Percentiles rank a stretch among this genome's conserved stretches.
Conservation (phyloP, 2,329 filamentous ascomycete species). For the Aureobasidium sp. region DNA sequence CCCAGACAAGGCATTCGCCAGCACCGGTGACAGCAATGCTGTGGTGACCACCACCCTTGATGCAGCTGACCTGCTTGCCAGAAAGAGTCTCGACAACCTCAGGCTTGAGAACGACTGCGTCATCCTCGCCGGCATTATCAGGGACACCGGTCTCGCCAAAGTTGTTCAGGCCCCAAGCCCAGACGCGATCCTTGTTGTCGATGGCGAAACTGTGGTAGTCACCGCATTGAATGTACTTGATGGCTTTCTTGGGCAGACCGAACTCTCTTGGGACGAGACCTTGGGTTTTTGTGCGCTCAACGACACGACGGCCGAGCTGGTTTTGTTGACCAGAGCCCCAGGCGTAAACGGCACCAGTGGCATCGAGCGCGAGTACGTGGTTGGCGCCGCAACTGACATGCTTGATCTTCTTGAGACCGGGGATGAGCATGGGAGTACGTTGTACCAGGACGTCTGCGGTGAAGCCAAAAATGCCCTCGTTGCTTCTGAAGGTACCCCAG, state of each 20-base stretch:
- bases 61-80: slow-evolving; percentile 55
- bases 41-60: slow-evolving; percentile 71
- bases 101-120: slow-evolving; percentile 66
- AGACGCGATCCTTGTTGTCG: slow-evolving; percentile 61
- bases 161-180: slow-evolving; percentile 80
- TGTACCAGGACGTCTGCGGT: slow-evolving; percentile 48
- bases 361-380: slow-evolving; percentile 62
- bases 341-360: slow-evolving; percentile 57
- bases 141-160: slow-evolving; percentile 71
- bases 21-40: slow-evolving; percentile 52
- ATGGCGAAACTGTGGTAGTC: slow-evolving; percentile 78
- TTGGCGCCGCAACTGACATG: slow-evolving; percentile 61
- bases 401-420: slow-evolving; percentile 59
- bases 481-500: slow-evolving; percentile 75
- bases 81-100: slow-evolving; percentile 59
- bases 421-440: slow-evolving; percentile 48
- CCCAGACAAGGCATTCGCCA: slow-evolving; percentile 54
- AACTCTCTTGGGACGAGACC: slow-evolving; percentile 52
- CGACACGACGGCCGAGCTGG: slow-evolving; percentile 58
- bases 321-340: slow-evolving; percentile 71
- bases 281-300: slow-evolving; percentile 52
- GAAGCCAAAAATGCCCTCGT: slow-evolving; percentile 61
- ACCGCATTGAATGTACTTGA: slow-evolving; percentile 60
- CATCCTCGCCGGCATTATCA: slow-evolving; percentile 57
- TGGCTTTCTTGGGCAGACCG: slow-evolving; percentile 49